A percentile compares a stretch with the other conserved stretches of the same genome.
These are phyloP conservation scores for Malania oleifera DNA, from an alignment of 164 flowering plant species.

Conservation along the genomic window DNA sequence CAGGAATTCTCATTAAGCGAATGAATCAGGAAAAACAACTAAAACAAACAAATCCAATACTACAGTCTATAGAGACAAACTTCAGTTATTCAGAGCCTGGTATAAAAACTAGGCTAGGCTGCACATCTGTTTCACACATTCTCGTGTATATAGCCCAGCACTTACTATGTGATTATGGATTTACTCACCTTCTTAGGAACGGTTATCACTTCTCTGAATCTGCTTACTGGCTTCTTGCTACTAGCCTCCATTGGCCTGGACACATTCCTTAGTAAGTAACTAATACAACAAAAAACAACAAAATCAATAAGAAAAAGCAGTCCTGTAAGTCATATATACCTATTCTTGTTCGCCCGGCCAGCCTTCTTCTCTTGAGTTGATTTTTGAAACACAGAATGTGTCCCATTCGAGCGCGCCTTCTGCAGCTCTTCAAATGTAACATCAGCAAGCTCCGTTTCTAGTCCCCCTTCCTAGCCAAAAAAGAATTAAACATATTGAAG, in stretches of 20 bases:
- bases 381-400: conserved; percentile 28
- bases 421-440: conserved; percentile 73
- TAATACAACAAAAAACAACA: conserved; percentile 2
- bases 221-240: conserved; percentile 69
- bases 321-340: conserved; percentile 24
- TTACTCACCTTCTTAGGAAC: conserved; percentile 69
- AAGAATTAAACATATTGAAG: not conserved
- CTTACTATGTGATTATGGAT: no score
- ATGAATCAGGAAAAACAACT: no score
- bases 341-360: conserved; percentile 68
- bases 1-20: no score
- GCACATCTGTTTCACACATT: no score
- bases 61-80: no score
- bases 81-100: no score
- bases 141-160: no score
- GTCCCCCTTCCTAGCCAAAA: conserved; percentile 41
- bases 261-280: conserved; percentile 7
- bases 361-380: conserved; percentile 30
- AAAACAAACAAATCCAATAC: no score
- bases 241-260: conserved; percentile 85
- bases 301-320: not conserved
- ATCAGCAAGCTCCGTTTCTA: conserved; percentile 64
- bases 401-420: conserved; percentile 63
- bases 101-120: no score
- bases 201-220: conserved; percentile 72